Percentiles rank a stretch among this genome's conserved stretches.
Conservation (phyloP, 1,139 yeast species). For the Meyerozyma carpophila region DNA sequence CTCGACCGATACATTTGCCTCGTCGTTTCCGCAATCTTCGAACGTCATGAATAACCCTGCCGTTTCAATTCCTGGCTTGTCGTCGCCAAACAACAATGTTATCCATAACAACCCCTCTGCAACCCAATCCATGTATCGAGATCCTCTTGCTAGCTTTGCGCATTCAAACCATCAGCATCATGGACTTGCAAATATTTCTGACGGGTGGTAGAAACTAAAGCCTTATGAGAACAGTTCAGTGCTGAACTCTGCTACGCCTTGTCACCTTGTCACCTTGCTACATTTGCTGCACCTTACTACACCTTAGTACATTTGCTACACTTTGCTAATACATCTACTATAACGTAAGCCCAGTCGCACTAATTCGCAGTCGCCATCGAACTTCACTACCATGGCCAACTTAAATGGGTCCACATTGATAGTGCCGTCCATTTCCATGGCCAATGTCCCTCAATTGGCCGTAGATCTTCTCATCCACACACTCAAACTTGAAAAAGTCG, state of each 20-base stretch:
- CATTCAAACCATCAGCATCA: neutral
- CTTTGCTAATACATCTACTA: neutral
- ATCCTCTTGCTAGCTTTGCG: neutral
- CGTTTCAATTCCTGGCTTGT: neutral
- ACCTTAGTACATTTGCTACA: neutral
- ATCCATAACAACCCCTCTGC: neutral
- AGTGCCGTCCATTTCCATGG: slow-evolving; percentile 78
- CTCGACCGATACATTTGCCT: neutral
- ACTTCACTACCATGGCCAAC: neutral
- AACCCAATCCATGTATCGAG: neutral
- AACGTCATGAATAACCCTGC: neutral
- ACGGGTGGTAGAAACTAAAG: neutral
- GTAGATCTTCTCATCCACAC: slow-evolving; percentile 71
- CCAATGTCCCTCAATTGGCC: slow-evolving; percentile 84
- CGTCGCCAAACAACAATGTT: neutral
- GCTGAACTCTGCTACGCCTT: too few species aligned
- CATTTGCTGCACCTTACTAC: too few species aligned
- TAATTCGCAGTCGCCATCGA: neutral
- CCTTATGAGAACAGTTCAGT: neutral
- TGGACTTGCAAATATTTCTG: neutral
- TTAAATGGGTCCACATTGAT: slow-evolving; percentile 31
- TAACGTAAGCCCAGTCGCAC: neutral
- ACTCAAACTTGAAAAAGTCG: slow-evolving; percentile 44
- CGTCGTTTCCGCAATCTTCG: neutral
- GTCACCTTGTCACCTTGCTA: too few species aligned